Base-by-base conservation (phyloP, 192 early-diverging fungal genomes). In the Haplosporangium gracile region DNA sequence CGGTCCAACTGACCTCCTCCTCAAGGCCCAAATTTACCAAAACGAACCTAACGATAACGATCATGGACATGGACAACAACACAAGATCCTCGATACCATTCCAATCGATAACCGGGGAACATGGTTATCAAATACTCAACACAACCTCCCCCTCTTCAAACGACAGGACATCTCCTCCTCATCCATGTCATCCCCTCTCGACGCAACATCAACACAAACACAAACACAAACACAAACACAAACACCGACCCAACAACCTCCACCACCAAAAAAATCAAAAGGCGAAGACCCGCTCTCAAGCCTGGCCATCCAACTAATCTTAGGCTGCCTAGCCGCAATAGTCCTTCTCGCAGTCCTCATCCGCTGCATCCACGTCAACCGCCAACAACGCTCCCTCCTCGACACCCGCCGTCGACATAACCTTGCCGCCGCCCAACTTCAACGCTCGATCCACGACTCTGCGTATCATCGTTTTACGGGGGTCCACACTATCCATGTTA, bases 211-310 rank as follows among this genome's bases (percentile, higher is more conserved):
- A 43, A 43, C 49, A 18, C 42, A 40, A 22, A 69, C 49, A 16
- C 70, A 20, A 72, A n/a, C n/a, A n/a, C n/a, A n/a, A n/a, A n/a
- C 36, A 36, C 36, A 2, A 36, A 36, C 36, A 36, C 36, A 36
- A 36, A 36, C 36, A 36, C 36, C 15, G 38, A 32, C 11, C 53
- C 70, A 32, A 60, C 57, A 36, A 32, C 72, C 42, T 75, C 79
- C n/a, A 13, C 57, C 5, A 80, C 79, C 24, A 32, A 24, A 38
- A 69, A 29, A 22, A 10, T 29, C 34, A 70, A 34, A 45, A 47
- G 77, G 26, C 70, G 65, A 83, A 49, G 16, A 36, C 32, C 82
- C 82, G 29, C 72, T 83, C 16, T 68, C 76, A 32, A 83, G 68
- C 29, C 15, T 75, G 0, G 47, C 72, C 42, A 77, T 83, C 36